These are phyloP conservation scores for Cryphonectria parasitica DNA, from an alignment of 2,329 filamentous ascomycete species.

Conservation along the genomic window DNA sequence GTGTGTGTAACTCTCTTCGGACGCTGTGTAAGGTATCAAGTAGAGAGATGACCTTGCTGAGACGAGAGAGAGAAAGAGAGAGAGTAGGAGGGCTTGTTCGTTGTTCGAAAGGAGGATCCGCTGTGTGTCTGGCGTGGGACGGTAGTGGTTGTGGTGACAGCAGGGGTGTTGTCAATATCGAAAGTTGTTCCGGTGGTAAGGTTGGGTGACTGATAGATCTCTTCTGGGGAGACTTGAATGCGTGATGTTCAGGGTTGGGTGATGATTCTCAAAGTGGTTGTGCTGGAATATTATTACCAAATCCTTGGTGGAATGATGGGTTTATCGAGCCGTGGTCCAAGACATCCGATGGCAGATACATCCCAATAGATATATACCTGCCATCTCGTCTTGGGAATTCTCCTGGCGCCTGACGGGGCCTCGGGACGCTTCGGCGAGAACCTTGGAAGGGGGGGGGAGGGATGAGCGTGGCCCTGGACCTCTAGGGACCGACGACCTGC, in stretches of 20 bases:
- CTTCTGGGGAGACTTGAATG: conserved; percentile 17
- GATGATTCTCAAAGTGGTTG: conserved; percentile 2
- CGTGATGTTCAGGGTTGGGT: conserved; percentile 18
- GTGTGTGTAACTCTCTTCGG: not conserved
- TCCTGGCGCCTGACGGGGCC: conserved; percentile 13
- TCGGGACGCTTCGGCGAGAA: conserved; percentile 26
- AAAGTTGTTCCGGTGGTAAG: conserved; percentile 14
- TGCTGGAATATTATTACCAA: conserved; percentile 10
- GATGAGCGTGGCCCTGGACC: conserved; percentile 6
- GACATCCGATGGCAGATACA: conserved; percentile 23
- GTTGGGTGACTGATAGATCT: conserved; percentile 14
- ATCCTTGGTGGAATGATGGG: conserved; percentile 26
- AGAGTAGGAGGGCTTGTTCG: not conserved
- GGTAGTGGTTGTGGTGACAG: not conserved
- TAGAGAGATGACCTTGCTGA: not conserved
- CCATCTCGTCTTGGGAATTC: conserved; percentile 15
- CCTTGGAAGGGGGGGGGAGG: conserved; percentile 6
- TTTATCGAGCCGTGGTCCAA: conserved; percentile 15
- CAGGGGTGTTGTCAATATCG: conserved; percentile 22
- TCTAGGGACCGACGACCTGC: conserved; percentile 7
- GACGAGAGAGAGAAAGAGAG: not conserved
- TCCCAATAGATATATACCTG: conserved; percentile 28
- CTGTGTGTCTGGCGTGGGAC: not conserved
- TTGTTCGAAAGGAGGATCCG: conserved; percentile 6
- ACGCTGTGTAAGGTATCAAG: not conserved